Base-by-base conservation (phyloP, 202 grass and related monocot species). In the Panicum virgatum region DNA sequence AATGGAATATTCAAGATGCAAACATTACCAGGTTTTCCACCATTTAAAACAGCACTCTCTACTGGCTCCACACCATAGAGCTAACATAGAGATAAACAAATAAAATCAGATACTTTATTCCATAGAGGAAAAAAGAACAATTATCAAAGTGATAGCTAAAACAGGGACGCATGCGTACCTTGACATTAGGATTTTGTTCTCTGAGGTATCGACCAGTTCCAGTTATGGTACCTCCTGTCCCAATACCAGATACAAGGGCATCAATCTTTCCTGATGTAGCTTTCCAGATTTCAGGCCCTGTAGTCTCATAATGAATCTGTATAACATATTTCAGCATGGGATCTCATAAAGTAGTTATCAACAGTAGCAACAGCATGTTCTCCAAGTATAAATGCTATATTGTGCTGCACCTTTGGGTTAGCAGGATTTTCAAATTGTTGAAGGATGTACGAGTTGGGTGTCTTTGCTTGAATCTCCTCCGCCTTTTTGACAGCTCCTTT, bases 271-370 rank as follows among this genome's bases (percentile, higher is more conserved):
- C 91, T 56, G 65, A 88, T 54, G 94, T 94, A 59, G 73, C 70
- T 72, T 87, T 89, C 94, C 94, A 97, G 51, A 97, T 90, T 85
- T 97, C 94, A 42, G 94, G 94, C 25, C 94, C 94, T 4, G 94
- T 97, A 80, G 94, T 97, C 81, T 97, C 92, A 45, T 94, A 97
- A 62, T 97, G 94, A 80, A 97, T 87, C 94, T 97, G 82, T 32
- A 90, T 43, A 4, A 75, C 29, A 83, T 69, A 57, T 75, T 82
- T 69, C 76, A 83, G 69, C 34, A 38, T 69, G 5, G 69, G 14
- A 61, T 19, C 27, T 69, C 54, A 22, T 23, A 39, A 78, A 45
- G 6, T 1, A 76, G 52, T 43, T 7, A 52, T 45, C 23, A 61
- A 62, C 25, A 84, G 0, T 8, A 27, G 53, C 0, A 90, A 40